Evolutionary conservation across 106 monocot genomes (phyloP).

Genomic region (Allium cepa): DNA sequence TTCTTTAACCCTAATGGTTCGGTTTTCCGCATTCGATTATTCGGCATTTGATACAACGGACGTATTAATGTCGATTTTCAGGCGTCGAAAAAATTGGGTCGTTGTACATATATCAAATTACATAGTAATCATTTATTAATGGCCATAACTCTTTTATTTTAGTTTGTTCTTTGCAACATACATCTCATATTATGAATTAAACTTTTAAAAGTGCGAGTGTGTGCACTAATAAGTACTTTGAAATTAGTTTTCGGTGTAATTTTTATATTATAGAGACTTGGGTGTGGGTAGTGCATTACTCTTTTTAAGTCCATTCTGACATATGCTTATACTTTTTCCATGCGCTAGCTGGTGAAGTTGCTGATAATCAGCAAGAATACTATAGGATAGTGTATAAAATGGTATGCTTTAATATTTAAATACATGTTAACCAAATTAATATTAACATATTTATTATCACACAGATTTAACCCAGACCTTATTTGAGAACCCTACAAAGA

Average conservation of each 20-base stretch:
- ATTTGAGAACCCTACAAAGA: neutral
- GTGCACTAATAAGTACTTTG: too few relatives aligned
- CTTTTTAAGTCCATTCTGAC: neutral
- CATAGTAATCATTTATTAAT: too few relatives aligned
- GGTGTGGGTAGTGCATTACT: neutral
- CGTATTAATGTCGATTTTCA: too few relatives aligned
- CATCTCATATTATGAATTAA: too few relatives aligned
- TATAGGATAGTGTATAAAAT: slow-evolving; percentile 63
- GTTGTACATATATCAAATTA: too few relatives aligned
- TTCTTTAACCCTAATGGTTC: too few relatives aligned
- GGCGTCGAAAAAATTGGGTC: too few relatives aligned
- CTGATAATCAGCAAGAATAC: slow-evolving; percentile 70
- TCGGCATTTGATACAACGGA: too few relatives aligned
- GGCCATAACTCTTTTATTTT: too few relatives aligned
- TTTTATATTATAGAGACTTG: neutral
- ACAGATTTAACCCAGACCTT: neutral
- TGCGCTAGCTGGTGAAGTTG: slow-evolving; percentile 32
- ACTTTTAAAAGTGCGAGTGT: too few relatives aligned
- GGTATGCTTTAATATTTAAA: slow-evolving; percentile 22
- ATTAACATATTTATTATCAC: neutral
- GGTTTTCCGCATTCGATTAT: too few relatives aligned
- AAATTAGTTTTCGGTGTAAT: neutral
- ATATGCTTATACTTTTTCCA: neutral
- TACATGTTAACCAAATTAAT: neutral
- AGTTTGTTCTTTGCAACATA: too few relatives aligned